These are phyloP conservation scores for Xerocomellus dryophilus DNA, from an alignment of 768 basidiomycete genomes.

Conservation along the genomic window DNA sequence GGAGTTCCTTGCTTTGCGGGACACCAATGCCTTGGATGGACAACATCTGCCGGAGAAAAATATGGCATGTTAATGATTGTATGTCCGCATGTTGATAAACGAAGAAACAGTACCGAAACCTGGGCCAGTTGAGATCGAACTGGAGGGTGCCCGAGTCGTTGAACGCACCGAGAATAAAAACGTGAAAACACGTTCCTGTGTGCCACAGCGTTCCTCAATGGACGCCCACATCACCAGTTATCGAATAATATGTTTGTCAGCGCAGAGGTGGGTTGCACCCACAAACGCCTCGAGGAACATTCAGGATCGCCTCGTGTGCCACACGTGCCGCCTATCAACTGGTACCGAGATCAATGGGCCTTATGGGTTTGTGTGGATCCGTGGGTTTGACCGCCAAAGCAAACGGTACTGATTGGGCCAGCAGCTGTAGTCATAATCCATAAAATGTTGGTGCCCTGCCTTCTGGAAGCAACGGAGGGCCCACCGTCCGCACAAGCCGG, in stretches of 20 bases:
- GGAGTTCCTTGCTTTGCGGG: not conserved
- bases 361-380: not conserved
- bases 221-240: slow-evolving; percentile 7
- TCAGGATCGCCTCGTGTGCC: slow-evolving; percentile 19
- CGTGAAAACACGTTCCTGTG: not conserved
- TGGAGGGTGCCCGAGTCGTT: not conserved
- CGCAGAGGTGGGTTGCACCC: slow-evolving; percentile 1
- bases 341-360: not conserved
- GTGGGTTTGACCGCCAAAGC: not conserved
- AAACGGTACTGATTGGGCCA: slow-evolving; percentile 4
- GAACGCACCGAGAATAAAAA: not conserved
- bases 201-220: not conserved
- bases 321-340: slow-evolving; percentile 12
- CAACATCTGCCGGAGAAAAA: slow-evolving; percentile 13
- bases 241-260: not conserved
- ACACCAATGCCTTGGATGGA: not conserved
- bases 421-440: not conserved
- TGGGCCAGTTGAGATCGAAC: not conserved
- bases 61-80: not conserved
- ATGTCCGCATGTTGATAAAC: not conserved
- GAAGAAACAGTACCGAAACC: not conserved
- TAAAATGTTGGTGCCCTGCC: not conserved
- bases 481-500: not conserved
- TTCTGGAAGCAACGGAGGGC: slow-evolving; percentile 12
- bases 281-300: slow-evolving; percentile 13